Base-by-base conservation (phyloP, 192 early-diverging fungal species). In the Geosiphon pyriformis region DNA sequence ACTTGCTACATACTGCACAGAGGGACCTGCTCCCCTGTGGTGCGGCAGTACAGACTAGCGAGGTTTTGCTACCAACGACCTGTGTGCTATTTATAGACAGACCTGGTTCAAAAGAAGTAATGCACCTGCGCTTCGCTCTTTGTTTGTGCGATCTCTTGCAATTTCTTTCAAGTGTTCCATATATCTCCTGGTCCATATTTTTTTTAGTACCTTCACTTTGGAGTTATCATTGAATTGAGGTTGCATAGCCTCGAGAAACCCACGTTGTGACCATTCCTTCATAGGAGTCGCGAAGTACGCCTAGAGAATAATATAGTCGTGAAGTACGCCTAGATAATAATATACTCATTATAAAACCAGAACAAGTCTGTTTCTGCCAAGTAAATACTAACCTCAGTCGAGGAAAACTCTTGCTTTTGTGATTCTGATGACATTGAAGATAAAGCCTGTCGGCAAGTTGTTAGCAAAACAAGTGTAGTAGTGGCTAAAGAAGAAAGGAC, bases 1-100 rank as follows among this genome's bases (percentile, higher is more conserved):
- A 46, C 60, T 30, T 62, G 60, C 37, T 49, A 62, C 20, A 62
- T 50, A 64, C 6, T 64, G 51, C 61, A 64, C 27, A 42, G 49
- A 4, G 59, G 7, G 7, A 64, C 62, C 62, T 64, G 62, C 62
- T 64, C 49, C 62, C 48, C 12, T 42, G 62, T 53, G 62, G 61
- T 52, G 32, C 61, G 51, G 33, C 34, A 10, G 15, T 62, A 62
- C 48, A 62, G 46, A 49, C 26, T 62, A 49, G 60, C 37, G 2
- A 31, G 23, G 26, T 32, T 49, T 58, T 23, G 53, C 30, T 47
- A 62, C 17, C n/a, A 62, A 62, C 26, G 32, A 22, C 11, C 1
- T n/a, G 7, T 55, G 27, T 57, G n/a, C 20, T 46, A 34, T 25
- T 46, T n/a, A 15, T 22, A 34, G 20, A 61, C 37, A 27, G 59